Percentiles rank a stretch among this genome's conserved stretches.
Evolutionary conservation across 768 basidiomycete species (phyloP).

Genomic region (Boletus subcaerulescens): DNA sequence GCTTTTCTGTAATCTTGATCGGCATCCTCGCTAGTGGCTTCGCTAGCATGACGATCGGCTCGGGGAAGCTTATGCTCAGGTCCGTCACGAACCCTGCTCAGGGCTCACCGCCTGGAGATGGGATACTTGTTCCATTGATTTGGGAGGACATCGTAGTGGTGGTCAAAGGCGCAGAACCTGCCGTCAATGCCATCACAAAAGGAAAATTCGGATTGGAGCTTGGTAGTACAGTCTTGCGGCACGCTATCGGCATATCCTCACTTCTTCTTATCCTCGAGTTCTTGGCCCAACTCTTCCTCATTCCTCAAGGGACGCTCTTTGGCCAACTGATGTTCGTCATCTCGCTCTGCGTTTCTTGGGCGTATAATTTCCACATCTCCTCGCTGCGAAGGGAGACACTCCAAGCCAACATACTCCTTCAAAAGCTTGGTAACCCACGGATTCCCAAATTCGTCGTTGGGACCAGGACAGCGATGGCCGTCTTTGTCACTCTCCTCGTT

Average conservation of each 20-base stretch:
- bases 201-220: conserved; percentile 24
- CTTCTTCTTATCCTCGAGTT: conserved; percentile 30
- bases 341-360: conserved; percentile 34
- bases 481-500: conserved; percentile 14
- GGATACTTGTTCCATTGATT: conserved; percentile 16
- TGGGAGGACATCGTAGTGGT: conserved; percentile 22
- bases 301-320: conserved; percentile 32
- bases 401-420: conserved; percentile 22
- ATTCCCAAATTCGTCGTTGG: conserved; percentile 10
- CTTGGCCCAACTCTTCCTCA: conserved; percentile 31
- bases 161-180: conserved; percentile 27
- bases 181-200: conserved; percentile 29
- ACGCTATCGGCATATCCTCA: conserved; percentile 24
- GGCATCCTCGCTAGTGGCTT: conserved; percentile 32
- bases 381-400: conserved; percentile 28
- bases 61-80: conserved; percentile 18
- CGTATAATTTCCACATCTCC: conserved; percentile 29
- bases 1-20: conserved; percentile 27
- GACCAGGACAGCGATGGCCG: conserved; percentile 17
- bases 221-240: neutral
- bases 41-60: conserved; percentile 26
- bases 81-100: conserved; percentile 10
- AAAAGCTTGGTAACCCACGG: conserved; percentile 8
- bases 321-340: conserved; percentile 36
- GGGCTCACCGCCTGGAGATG: conserved; percentile 26